These are phyloP conservation scores for Pleodorina starrii DNA, from an alignment of 139 green algal genomes.

Conservation along the genomic window DNA sequence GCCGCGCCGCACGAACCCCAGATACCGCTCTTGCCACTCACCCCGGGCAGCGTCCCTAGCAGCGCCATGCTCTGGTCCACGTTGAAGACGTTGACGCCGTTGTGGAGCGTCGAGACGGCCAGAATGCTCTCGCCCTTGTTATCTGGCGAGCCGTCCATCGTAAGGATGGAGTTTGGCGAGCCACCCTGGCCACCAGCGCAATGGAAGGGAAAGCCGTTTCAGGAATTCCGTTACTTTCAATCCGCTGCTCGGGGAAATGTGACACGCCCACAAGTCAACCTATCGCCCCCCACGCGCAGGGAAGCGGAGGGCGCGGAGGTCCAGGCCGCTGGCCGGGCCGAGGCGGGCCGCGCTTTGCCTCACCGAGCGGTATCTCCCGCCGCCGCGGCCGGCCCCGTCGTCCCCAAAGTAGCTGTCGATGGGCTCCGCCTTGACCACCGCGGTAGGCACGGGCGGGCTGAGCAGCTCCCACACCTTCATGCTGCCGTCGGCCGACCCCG, in stretches of 20 bases:
- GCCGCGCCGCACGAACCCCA: not conserved
- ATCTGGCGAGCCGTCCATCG: constrained; percentile 47
- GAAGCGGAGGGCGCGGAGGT: no score
- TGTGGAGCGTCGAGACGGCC: not conserved
- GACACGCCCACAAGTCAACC: no score
- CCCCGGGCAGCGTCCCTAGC: constrained; percentile 36
- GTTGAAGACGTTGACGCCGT: constrained; percentile 40
- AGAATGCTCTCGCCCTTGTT: constrained; percentile 38
- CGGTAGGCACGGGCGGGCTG: constrained; percentile 36
- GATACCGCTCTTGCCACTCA: constrained; percentile 11
- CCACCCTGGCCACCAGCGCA: not conserved
- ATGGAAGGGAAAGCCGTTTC: no score
- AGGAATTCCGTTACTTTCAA: no score
- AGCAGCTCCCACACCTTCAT: constrained; percentile 62
- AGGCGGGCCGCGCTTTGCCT: no score
- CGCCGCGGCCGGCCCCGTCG: not conserved
- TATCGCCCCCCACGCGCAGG: no score
- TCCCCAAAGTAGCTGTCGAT: constrained; percentile 42
- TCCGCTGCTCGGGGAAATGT: no score
- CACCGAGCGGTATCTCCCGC: constrained; percentile 42
- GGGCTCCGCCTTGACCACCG: constrained; percentile 52
- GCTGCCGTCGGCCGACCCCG: constrained; percentile 49
- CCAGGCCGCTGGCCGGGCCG: no score
- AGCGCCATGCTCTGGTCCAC: constrained; percentile 42
- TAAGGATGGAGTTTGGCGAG: constrained; percentile 19